A percentile compares a stretch with the other conserved stretches of the same genome.
These are phyloP conservation scores for Pseudogymnoascus destructans DNA, from an alignment of 2,329 filamentous ascomycete genomes.

Conservation along the genomic window DNA sequence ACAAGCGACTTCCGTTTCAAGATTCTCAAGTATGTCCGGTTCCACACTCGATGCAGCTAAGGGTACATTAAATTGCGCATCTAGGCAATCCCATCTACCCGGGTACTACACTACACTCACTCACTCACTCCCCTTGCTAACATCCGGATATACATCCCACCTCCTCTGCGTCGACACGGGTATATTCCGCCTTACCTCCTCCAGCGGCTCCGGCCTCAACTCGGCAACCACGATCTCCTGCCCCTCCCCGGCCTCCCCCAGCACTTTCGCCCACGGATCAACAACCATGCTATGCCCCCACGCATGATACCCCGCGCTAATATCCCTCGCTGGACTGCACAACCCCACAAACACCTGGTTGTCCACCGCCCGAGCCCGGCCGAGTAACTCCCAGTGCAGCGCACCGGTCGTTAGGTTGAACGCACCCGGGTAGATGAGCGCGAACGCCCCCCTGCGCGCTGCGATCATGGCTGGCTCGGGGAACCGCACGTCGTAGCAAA, in stretches of 20 bases:
- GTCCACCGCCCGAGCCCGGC: constrained; percentile 72
- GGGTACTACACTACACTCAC: not conserved
- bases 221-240: constrained; percentile 67
- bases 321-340: constrained; percentile 80
- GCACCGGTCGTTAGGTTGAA: constrained; percentile 92
- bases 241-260: constrained; percentile 63
- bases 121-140: constrained; percentile 43
- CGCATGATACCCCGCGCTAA: constrained; percentile 66
- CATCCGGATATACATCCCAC: constrained; percentile 92
- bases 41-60: not conserved
- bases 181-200: constrained; percentile 67
- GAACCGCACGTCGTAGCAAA: constrained; percentile 97
- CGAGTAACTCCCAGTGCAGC: constrained; percentile 80
- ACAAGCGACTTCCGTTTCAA: not conserved
- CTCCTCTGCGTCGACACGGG: constrained; percentile 73
- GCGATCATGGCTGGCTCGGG: constrained; percentile 86
- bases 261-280: constrained; percentile 74
- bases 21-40: not conserved
- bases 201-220: constrained; percentile 53
- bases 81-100: not conserved
- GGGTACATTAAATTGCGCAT: not conserved
- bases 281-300: constrained; percentile 86
- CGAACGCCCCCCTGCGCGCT: constrained; percentile 72
- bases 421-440: constrained; percentile 85
- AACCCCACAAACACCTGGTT: constrained; percentile 90